Conservation (phyloP, 2,329 filamentous ascomycete genomes). For the Xylaria arbuscula region DNA sequence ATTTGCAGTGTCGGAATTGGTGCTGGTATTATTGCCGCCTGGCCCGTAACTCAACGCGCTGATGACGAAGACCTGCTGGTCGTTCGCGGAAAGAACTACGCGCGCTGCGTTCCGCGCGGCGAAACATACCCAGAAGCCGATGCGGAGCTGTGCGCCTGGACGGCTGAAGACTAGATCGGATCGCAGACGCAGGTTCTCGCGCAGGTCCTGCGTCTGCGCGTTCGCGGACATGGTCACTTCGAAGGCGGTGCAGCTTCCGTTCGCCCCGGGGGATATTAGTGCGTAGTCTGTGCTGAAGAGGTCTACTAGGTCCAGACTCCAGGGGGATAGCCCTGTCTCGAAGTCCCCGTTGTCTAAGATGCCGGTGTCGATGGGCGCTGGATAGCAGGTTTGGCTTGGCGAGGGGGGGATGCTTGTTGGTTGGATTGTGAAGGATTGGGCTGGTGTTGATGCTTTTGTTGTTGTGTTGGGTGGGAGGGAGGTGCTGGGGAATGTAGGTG, state of each 20-base stretch:
- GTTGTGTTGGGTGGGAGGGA: constrained; percentile 7
- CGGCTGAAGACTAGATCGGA: constrained; percentile 39
- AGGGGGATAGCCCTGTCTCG: constrained; percentile 44
- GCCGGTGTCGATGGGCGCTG: constrained; percentile 25
- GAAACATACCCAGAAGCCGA: constrained; percentile 44
- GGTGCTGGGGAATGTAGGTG: constrained; percentile 6
- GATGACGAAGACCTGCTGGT: constrained; percentile 42
- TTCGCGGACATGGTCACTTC: constrained; percentile 42
- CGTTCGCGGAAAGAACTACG: constrained; percentile 53
- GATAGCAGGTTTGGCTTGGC: constrained; percentile 19
- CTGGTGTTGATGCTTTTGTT: constrained; percentile 12
- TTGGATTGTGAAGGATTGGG: background rate
- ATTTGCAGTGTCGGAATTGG: background rate
- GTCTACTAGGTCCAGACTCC: constrained; percentile 46
- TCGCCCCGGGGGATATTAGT: constrained; percentile 34
- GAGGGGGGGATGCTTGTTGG: background rate
- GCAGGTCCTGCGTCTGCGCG: constrained; percentile 41
- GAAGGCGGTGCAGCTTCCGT: constrained; percentile 44
- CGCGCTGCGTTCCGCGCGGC: constrained; percentile 50
- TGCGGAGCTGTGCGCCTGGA: constrained; percentile 28
- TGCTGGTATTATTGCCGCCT: background rate
- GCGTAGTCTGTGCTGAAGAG: constrained; percentile 44
- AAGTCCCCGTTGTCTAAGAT: constrained; percentile 47
- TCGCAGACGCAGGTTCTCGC: constrained; percentile 42
- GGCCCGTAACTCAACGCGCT: constrained; percentile 25